Evolutionary conservation across 1,284 basidiomycete genomes (phyloP).

Genomic region (Apiotrichum gracile): DNA sequence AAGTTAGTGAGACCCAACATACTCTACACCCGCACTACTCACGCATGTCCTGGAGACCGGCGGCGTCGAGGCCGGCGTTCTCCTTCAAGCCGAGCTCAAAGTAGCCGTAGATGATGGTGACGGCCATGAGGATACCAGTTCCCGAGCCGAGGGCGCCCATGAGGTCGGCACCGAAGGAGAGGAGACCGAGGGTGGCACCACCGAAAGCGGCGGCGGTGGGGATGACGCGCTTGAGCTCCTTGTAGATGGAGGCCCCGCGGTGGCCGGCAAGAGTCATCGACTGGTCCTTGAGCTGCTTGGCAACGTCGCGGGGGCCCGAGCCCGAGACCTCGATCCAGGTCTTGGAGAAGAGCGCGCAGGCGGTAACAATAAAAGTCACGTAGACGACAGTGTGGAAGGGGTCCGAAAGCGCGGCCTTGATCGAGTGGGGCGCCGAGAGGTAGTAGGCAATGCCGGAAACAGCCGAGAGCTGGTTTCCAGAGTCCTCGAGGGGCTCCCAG

Average conservation of each 20-base stretch:
- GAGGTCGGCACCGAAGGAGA: conserved; percentile 92
- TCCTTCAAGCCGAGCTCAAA: conserved; percentile 53
- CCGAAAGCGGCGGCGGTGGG: conserved; percentile 96
- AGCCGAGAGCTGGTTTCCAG: conserved; percentile 83
- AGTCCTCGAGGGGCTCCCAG: conserved; percentile 96
- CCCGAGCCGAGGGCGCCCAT: conserved; percentile 94
- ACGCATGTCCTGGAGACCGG: conserved; percentile 48
- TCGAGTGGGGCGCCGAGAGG: conserved; percentile 91
- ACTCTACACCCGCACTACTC: not conserved
- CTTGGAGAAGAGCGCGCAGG: conserved; percentile 96
- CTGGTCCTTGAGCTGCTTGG: conserved; percentile 98
- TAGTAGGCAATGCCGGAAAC: conserved; percentile 94
- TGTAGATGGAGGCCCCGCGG: conserved; percentile 96
- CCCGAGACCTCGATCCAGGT: conserved; percentile 99
- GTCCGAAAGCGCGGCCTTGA: conserved; percentile 79
- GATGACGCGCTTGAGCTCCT: conserved; percentile 95
- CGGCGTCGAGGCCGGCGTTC: conserved; percentile 49
- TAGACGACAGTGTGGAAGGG: conserved; percentile 91
- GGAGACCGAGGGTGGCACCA: conserved; percentile 86
- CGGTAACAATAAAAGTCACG: conserved; percentile 85
- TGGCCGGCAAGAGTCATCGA: conserved; percentile 98
- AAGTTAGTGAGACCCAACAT: not conserved
- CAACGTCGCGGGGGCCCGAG: conserved; percentile 88
- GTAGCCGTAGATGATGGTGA: conserved; percentile 93
- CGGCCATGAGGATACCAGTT: conserved; percentile 95